Percentiles rank a stretch among this genome's conserved stretches.
These are phyloP conservation scores for Parachaetomium inaequale DNA, from an alignment of 495 filamentous ascomycete genomes.

Conservation along the genomic window DNA sequence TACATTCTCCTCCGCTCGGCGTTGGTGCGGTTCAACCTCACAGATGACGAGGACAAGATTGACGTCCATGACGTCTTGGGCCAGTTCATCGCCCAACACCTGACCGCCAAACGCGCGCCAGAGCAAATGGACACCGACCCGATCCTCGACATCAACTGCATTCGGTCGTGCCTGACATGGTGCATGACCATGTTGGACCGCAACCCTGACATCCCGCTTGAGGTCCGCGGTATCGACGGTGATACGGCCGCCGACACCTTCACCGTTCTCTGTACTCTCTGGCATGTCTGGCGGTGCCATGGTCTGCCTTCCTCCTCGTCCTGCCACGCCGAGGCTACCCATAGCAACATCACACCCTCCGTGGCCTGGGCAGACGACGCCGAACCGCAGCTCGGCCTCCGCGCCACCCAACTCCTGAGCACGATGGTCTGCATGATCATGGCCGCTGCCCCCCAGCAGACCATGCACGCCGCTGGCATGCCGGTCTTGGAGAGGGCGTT, in stretches of 20 bases:
- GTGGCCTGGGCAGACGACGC: background rate
- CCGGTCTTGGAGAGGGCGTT: background rate
- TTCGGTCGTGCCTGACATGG: constrained; percentile 16
- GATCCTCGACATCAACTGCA: background rate
- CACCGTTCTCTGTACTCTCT: constrained; percentile 21
- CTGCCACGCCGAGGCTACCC: too few relatives aligned
- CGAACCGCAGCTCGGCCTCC: constrained; percentile 20
- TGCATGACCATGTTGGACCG: constrained; percentile 6
- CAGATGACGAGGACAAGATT: background rate
- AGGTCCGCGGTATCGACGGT: background rate
- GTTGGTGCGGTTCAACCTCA: constrained; percentile 16
- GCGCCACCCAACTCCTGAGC: constrained; percentile 21
- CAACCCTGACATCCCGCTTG: background rate
- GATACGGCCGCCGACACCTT: background rate
- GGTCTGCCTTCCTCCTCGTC: background rate
- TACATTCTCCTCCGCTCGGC: constrained; percentile 17
- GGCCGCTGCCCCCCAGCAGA: background rate
- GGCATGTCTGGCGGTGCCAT: background rate
- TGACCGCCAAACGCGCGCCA: background rate
- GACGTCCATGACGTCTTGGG: constrained; percentile 1
- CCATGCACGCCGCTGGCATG: too few relatives aligned
- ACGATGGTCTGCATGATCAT: constrained; percentile 25
- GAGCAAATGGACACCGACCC: background rate
- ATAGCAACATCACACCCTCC: background rate
- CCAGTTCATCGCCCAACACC: constrained; percentile 20